Evolutionary conservation across 163 green algal genomes (phyloP).

Genomic region (Scenedesmus sp.): DNA sequence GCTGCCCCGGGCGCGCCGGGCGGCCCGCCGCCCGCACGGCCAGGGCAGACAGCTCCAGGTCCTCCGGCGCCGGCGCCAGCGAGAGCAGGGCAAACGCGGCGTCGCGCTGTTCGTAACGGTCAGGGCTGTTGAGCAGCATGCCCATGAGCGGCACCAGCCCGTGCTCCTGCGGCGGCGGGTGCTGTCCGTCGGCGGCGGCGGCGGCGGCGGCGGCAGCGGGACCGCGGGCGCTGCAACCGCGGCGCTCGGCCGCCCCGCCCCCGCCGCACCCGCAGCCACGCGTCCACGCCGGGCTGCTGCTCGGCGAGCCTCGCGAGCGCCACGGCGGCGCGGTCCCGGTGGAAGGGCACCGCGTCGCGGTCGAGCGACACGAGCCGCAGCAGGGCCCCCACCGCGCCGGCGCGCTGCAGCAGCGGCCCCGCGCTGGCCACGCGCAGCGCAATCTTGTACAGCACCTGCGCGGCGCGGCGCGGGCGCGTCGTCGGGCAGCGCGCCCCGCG

Average conservation of each 20-base stretch:
- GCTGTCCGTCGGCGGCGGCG: not conserved
- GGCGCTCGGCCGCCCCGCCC: too few species aligned
- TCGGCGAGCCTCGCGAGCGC: slow-evolving; percentile 24
- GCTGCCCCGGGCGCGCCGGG: not conserved
- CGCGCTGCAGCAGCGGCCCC: slow-evolving; percentile 6
- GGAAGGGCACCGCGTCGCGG: slow-evolving; percentile 3
- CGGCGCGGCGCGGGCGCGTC: not conserved
- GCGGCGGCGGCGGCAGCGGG: not conserved
- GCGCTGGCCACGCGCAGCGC: slow-evolving; percentile 8
- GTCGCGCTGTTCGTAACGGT: slow-evolving; percentile 36
- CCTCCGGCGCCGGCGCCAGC: not conserved
- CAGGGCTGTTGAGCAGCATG: slow-evolving; percentile 13
- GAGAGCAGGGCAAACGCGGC: slow-evolving; percentile 25
- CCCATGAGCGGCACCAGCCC: slow-evolving; percentile 8
- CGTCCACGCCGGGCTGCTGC: not conserved
- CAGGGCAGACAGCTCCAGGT: slow-evolving; percentile 11
- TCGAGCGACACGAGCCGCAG: slow-evolving; percentile 21
- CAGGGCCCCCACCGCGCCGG: slow-evolving; percentile 11
- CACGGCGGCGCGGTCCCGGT: slow-evolving; percentile 24
- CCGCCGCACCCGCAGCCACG: slow-evolving; percentile 15
- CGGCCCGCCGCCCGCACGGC: not conserved
- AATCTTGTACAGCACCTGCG: slow-evolving; percentile 34
- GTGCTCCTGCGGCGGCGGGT: slow-evolving; percentile 7
- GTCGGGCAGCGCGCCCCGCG: too few species aligned
- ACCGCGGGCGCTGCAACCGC: not conserved